These are phyloP conservation scores for Melanogaster broomeanus DNA, from an alignment of 768 basidiomycete genomes.

Conservation along the genomic window DNA sequence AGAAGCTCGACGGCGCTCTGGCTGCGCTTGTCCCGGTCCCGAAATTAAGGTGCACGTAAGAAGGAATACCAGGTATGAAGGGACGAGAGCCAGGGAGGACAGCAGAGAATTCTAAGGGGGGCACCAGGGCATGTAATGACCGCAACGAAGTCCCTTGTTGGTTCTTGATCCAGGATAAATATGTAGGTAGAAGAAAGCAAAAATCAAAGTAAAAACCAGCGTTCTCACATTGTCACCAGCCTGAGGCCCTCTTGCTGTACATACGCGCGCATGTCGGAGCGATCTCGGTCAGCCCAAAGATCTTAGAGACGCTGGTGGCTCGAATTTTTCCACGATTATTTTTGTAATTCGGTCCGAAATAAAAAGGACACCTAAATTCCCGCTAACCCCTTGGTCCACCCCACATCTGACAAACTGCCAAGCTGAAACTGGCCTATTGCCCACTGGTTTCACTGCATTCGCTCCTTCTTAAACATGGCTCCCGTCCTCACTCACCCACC, in stretches of 20 bases:
- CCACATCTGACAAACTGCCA: constrained; percentile 7
- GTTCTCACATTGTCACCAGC: too few species aligned
- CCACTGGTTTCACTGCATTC: neutral
- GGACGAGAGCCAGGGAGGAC: neutral
- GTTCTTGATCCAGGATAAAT: neutral
- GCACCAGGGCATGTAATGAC: too few species aligned
- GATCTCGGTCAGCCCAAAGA: neutral
- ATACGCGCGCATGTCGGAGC: too few species aligned
- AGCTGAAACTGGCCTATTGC: neutral
- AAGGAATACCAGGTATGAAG: too few species aligned
- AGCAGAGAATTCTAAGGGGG: too few species aligned
- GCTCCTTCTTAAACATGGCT: constrained; percentile 47
- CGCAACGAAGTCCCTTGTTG: too few species aligned
- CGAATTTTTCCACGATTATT: constrained; percentile 24
- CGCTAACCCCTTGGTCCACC: constrained; percentile 13
- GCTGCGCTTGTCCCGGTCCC: neutral
- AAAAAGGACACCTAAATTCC: constrained; percentile 16
- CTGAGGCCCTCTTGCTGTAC: too few species aligned
- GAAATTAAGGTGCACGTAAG: constrained; percentile 10
- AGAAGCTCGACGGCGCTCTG: too few species aligned
- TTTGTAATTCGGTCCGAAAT: constrained; percentile 12
- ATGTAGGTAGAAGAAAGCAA: too few species aligned
- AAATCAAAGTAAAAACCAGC: too few species aligned
- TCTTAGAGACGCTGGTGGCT: neutral
- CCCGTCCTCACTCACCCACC: constrained; percentile 66